Conservation (phyloP, 2,329 filamentous ascomycete genomes). For the Trichoderma breve region DNA sequence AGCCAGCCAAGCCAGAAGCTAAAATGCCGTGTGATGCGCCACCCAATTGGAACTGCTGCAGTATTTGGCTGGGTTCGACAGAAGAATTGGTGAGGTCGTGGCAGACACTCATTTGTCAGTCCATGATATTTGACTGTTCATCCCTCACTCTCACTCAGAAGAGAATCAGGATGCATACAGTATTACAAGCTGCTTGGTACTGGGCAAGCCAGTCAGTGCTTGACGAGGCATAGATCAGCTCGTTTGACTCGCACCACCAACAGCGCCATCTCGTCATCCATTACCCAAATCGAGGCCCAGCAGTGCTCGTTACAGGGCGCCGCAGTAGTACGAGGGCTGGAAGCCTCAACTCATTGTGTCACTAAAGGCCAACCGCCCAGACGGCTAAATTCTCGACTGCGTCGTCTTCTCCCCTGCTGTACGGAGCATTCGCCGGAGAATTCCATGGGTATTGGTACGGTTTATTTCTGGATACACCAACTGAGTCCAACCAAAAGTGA, state of each 20-base stretch:
- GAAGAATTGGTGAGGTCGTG: neutral
- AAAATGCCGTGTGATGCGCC: neutral
- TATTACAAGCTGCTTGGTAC: neutral
- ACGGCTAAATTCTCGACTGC: neutral
- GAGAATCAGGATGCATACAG: neutral
- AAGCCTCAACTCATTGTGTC: neutral
- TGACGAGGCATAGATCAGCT: neutral
- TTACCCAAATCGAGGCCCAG: neutral
- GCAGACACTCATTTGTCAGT: neutral
- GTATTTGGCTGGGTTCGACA: neutral
- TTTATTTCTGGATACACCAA: neutral
- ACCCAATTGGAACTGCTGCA: neutral
- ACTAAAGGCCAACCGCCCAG: neutral
- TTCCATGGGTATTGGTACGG: neutral
- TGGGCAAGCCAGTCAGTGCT: neutral
- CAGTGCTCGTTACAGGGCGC: neutral
- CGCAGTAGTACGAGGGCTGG: neutral
- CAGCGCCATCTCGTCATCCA: neutral
- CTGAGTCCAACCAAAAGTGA: neutral
- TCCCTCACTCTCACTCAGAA: neutral
- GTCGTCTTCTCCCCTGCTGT: neutral
- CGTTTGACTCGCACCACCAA: neutral
- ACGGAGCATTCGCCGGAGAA: neutral
- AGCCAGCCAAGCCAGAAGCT: constrained; percentile 14
- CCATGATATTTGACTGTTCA: neutral